These are phyloP conservation scores for Xylaria grammica DNA, from an alignment of 495 filamentous ascomycete genomes.

Conservation along the genomic window DNA sequence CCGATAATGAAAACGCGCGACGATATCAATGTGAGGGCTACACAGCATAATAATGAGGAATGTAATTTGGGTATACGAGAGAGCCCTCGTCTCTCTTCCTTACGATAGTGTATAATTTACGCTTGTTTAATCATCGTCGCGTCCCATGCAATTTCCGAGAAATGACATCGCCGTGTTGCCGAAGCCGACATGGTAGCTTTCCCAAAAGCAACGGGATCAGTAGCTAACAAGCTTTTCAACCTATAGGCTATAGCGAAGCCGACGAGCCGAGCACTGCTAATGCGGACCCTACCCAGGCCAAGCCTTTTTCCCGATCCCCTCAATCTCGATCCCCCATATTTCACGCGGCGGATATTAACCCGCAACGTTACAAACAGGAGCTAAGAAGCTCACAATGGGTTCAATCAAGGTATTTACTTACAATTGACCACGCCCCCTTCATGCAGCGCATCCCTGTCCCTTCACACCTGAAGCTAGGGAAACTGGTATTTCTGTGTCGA, in stretches of 20 bases:
- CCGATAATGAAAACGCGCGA: conserved; percentile 18
- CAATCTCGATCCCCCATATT: conserved; percentile 2
- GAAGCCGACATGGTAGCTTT: not conserved
- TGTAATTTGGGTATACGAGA: conserved; percentile 20
- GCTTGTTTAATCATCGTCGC: not conserved
- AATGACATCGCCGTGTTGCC: not conserved
- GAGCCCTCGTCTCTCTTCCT: conserved; percentile 1
- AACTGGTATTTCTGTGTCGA: not conserved
- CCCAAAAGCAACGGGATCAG: not conserved
- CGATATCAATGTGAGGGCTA: conserved; percentile 28
- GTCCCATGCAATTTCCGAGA: not conserved
- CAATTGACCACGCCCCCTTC: not conserved
- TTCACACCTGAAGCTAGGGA: not conserved
- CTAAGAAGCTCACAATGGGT: not conserved
- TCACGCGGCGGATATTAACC: not conserved
- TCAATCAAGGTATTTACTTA: conserved; percentile 2
- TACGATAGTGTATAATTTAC: conserved; percentile 11
- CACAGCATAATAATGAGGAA: conserved; percentile 16
- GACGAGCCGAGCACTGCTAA: not conserved
- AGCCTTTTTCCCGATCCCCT: conserved; percentile 13
- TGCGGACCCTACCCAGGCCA: conserved; percentile 7
- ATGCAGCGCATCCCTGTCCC: not conserved
- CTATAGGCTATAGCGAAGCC: not conserved
- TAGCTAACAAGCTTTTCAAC: too few species aligned
- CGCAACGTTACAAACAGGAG: conserved; percentile 15